Conservation (phyloP, 345 rosid genomes). For the Lumnitzera littorea region DNA sequence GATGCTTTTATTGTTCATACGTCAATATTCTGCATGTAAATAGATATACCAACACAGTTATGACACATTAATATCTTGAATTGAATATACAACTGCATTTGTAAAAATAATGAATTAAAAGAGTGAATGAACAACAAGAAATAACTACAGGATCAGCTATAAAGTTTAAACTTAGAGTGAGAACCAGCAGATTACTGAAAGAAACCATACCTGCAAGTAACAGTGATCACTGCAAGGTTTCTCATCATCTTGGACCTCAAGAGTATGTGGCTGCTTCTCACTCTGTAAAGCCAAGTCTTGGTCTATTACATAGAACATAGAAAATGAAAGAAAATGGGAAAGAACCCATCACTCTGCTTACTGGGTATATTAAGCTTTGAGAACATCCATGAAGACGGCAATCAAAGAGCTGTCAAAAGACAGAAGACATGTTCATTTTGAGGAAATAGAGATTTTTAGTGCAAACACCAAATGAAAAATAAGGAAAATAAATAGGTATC, state of each 20-base stretch:
- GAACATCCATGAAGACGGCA: constrained; percentile 99
- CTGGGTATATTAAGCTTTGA: constrained; percentile 73
- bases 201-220: constrained; percentile 56
- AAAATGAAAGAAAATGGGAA: constrained; percentile 1
- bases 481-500: not conserved
- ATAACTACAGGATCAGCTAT: too few species aligned
- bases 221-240: constrained; percentile 87
- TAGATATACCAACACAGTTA: too few species aligned
- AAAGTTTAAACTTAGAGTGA: not conserved
- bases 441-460: not conserved
- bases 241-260: constrained; percentile 76
- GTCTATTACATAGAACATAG: constrained; percentile 17
- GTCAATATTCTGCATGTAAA: too few species aligned
- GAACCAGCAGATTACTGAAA: constrained; percentile 9
- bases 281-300: constrained; percentile 45
- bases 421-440: constrained; percentile 16
- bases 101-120: too few species aligned
- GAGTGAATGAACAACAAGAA: too few species aligned
- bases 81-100: too few species aligned
- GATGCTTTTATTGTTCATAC: not conserved
- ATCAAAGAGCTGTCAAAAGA: constrained; percentile 74
- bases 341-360: constrained; percentile 31
- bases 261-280: constrained; percentile 75
- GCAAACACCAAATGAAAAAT: not conserved
- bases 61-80: too few species aligned